A percentile compares a stretch with the other conserved stretches of the same genome.
Evolutionary conservation across 306 rosid genomes (phyloP).

Genomic region (Sphenostylis stenocarpa): DNA sequence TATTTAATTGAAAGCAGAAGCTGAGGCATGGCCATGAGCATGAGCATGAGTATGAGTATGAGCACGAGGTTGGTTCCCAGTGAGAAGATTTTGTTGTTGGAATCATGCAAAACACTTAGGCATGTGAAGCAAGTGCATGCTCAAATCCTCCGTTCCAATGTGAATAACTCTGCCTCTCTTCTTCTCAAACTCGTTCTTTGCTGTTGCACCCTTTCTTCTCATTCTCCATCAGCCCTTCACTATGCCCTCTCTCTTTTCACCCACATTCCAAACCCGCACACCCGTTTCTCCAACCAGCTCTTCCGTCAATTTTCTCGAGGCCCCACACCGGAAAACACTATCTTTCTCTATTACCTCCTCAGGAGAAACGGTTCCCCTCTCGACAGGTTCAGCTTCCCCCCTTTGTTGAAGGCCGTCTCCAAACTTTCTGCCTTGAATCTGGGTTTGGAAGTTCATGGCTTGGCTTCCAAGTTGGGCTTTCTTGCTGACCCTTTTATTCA

Average conservation of each 20-base stretch:
- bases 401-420: conserved; percentile 63
- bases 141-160: conserved; percentile 56
- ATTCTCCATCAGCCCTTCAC: conserved; percentile 53
- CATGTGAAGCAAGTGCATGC: conserved; percentile 75
- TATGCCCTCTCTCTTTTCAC: conserved; percentile 69
- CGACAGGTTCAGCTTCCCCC: conserved; percentile 75
- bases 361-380: conserved; percentile 46
- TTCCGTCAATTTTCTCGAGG: conserved; percentile 65
- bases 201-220: conserved; percentile 42
- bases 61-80: not conserved
- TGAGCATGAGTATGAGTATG: not conserved
- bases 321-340: conserved; percentile 48
- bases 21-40: not conserved
- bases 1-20: too few species aligned
- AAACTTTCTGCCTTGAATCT: conserved; percentile 43
- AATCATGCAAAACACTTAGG: conserved; percentile 44
- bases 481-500: conserved; percentile 69
- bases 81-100: not conserved
- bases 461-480: conserved; percentile 63
- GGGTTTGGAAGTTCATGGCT: conserved; percentile 80
- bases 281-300: conserved; percentile 63
- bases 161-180: conserved; percentile 39
- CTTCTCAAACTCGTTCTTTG: conserved; percentile 52
- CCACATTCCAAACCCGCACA: conserved; percentile 47
- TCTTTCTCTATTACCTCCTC: conserved; percentile 56